Evolutionary conservation across 83 land plant genomes (phyloP), one percentile per base, ranked within the genome.

Genomic region (Larix sibirica): DNA sequence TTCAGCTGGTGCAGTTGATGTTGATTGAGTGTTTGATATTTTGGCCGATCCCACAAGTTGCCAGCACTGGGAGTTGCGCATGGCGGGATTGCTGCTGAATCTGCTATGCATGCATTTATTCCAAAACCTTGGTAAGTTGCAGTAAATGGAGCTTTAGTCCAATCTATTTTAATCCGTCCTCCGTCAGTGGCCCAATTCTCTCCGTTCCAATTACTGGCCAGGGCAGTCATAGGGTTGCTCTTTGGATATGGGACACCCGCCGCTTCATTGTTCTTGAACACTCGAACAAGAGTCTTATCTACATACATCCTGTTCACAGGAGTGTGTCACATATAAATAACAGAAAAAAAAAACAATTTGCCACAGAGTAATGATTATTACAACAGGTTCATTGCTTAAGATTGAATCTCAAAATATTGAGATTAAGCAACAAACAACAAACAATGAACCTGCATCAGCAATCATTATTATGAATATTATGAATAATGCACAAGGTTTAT

Each of bases 111-210:
- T 5, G 83, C 90, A 62, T 68, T 62, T 8, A 88, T 60, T 4
- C 33, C 50, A 64, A 91, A 88, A 0, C 82, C 85, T 73, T 67
- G 63, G 63, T 64, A 88, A 3, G 33, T 2, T 17, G 90, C 90
- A 7, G 0, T 54, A 74, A 90, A 90, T 59, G 92, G 92, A 2
- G 85, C 88, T 1, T 80, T 20, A 0, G 54, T 6, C 88, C 90
- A 90, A 33, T 90, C 79, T 2, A 33, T 84, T 78, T 86, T 84
- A 7, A 21, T 38, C 62, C 24, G 6, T 17, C 90, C 90, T 5
- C 90, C 92, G 59, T 81, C 62, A 0, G 92, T 85, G 5, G 92
- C 92, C 92, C 92, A 90, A n/a, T 77, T 74, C 44, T 87, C 92
- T 5, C 85, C 89, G 28, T 87, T 69, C 92, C 92, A 90, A 14